Percentiles rank a stretch among this genome's conserved stretches.
phyloP scores from a whole-genome alignment of 2,329 filamentous ascomycete species.

The Fusarium newnesense region DNA sequence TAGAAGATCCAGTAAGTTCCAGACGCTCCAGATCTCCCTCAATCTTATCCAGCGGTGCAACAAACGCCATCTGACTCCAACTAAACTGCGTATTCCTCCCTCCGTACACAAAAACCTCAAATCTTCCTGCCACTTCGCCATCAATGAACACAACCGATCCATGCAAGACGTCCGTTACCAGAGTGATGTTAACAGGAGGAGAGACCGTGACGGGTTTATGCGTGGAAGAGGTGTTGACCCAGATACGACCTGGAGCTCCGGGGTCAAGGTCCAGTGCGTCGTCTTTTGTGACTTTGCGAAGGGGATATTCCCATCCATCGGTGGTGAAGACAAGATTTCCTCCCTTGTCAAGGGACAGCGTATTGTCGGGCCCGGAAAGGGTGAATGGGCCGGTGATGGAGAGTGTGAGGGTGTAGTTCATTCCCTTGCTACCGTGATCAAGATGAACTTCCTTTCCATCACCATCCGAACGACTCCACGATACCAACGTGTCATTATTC shows the following conservation, averaged over 20 bases:
- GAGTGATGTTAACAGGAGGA: background rate
- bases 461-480: background rate
- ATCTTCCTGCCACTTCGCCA: background rate
- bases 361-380: background rate
- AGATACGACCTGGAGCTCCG: slow-evolving; percentile 16
- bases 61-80: slow-evolving; percentile 28
- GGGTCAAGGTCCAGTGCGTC: slow-evolving; percentile 5
- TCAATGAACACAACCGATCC: background rate
- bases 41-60: background rate
- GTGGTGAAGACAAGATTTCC: background rate
- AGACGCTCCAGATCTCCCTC: background rate
- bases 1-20: background rate
- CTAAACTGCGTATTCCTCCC: slow-evolving; percentile 20
- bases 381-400: background rate
- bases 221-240: slow-evolving; percentile 15
- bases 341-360: accelerated
- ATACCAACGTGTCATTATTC: background rate
- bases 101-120: slow-evolving; percentile 20
- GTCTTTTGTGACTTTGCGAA: background rate
- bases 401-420: slow-evolving; percentile 13
- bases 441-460: background rate
- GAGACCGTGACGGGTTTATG: slow-evolving; percentile 1
- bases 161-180: background rate
- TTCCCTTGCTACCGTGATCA: slow-evolving; percentile 6
- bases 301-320: slow-evolving; percentile 19